Evolutionary conservation across 106 monocot genomes (phyloP), one percentile per base, ranked within the genome.

Genomic region (Amphibolis antarctica): DNA sequence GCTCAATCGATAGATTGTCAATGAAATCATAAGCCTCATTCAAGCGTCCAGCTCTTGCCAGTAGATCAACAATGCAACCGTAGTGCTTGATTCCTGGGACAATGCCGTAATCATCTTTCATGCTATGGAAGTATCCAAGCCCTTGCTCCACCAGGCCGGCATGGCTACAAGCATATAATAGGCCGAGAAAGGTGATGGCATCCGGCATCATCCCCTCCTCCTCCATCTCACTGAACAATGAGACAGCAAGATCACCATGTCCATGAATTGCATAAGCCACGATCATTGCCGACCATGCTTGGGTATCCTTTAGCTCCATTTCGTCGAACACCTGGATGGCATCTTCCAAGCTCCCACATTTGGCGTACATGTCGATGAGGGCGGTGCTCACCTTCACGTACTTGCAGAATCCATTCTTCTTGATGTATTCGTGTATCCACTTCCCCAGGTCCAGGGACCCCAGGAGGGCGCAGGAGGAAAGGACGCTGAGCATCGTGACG

Each of bases 241-340:
- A 49, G 21, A 80, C 55, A 60, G 85, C 82, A 4, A 17, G 15
- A 10, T 14, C 66, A 1, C 82, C 82, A 9, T 78, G 77, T n/a
- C 89, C 89, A 42, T 90, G 85, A 58, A 90, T 76, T 0, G 85
- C 89, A 17, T 80, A 78, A 0, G 89, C 75, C 20, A 90, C 52
- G 17, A 90, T 90, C 85, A 90, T 85, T 27, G 89, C 85, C 0
- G 85, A 80, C 85, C 89, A 90, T 12, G 85, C 82, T 43, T 85
- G 85, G 10, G 89, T 78, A 27, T 90, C 89, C 55, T 48, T 78
- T 1, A 26, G 42, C 0, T 14, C 47, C 89, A 85, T 90, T 10
- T 64, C 82, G 0, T 59, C n/a, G 36, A 90, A 90, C 61, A 90
- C 85, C 0, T 13, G 4, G 4, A 75, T 20, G 0, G 85, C 85